Conservation (phyloP, 2,329 filamentous ascomycete species). For the Stemphylium lycopersici region DNA sequence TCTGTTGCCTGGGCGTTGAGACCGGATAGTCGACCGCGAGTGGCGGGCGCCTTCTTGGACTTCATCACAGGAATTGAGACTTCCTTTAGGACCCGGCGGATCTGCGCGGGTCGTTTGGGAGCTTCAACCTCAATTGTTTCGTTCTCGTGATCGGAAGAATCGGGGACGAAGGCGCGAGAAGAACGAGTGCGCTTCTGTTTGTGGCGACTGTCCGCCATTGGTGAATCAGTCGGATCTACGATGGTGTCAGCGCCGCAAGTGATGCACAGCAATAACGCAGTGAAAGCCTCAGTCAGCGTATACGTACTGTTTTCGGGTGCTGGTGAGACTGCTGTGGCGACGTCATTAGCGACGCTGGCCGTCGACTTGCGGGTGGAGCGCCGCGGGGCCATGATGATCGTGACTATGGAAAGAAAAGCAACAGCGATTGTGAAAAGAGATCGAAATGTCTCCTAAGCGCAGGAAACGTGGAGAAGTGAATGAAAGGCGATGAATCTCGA, state of each 20-base stretch:
- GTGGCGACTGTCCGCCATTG: conserved; percentile 16
- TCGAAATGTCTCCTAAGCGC: not conserved
- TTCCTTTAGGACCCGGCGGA: conserved; percentile 39
- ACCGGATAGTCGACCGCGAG: conserved; percentile 15
- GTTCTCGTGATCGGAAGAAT: conserved; percentile 42
- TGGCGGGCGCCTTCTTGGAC: conserved; percentile 17
- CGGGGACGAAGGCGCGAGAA: conserved; percentile 36
- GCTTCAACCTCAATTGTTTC: conserved; percentile 20
- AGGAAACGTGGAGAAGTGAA: not conserved
- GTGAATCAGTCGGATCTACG: conserved; percentile 11
- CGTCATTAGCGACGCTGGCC: conserved; percentile 11
- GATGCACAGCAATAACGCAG: not conserved
- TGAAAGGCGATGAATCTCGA: conserved; percentile 6
- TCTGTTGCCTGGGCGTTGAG: conserved; percentile 17
- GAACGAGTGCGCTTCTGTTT: conserved; percentile 26
- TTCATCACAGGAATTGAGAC: conserved; percentile 40
- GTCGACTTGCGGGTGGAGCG: conserved; percentile 35
- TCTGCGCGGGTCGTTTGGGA: conserved; percentile 6
- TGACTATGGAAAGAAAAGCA: conserved; percentile 1
- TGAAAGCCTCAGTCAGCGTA: not conserved
- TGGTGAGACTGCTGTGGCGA: conserved; percentile 8
- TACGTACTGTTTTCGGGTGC: conserved; percentile 10
- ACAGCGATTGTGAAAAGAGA: not conserved
- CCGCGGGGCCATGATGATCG: conserved; percentile 29
- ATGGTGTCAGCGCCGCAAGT: conserved; percentile 2